phyloP scores from a whole-genome alignment of 2,329 filamentous ascomycete genomes.

The Diaporthe capsici region DNA sequence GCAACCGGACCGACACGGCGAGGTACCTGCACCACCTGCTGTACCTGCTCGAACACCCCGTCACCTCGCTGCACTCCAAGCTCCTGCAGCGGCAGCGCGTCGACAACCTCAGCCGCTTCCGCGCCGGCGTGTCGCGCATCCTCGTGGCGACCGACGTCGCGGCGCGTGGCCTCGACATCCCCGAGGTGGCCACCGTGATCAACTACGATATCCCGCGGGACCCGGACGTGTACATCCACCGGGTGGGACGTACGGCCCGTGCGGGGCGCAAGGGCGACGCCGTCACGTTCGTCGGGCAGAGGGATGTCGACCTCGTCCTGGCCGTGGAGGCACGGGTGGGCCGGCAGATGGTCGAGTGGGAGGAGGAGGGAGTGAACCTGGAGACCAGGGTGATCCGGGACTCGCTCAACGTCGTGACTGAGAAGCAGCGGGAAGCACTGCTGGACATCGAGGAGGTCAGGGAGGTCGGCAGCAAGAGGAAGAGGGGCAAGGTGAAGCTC shows the following conservation, averaged over 20 bases:
- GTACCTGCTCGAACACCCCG: constrained; percentile 86
- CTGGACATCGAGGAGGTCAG: constrained; percentile 92
- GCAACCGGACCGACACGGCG: constrained; percentile 91
- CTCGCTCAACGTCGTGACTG: constrained; percentile 89
- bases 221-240: constrained; percentile 97
- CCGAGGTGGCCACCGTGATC: constrained; percentile 88
- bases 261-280: constrained; percentile 87
- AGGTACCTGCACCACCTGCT: constrained; percentile 91
- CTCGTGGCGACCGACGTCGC: constrained; percentile 97
- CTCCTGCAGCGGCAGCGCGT: constrained; percentile 88
- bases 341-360: constrained; percentile 84
- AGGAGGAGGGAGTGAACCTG: constrained; percentile 93
- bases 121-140: constrained; percentile 88
- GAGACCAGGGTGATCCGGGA: constrained; percentile 90
- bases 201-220: constrained; percentile 98
- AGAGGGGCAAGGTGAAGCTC: constrained; percentile 72
- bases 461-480: constrained; percentile 90
- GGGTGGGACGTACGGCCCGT: constrained; percentile 94
- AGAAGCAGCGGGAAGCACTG: constrained; percentile 93
- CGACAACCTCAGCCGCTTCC: constrained; percentile 91
- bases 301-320: constrained; percentile 91
- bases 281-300: constrained; percentile 91
- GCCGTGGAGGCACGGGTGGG: constrained; percentile 91
- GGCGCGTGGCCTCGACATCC: constrained; percentile 94
- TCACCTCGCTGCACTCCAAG: constrained; percentile 90